Evolutionary conservation across 169 alveolate genomes (phyloP), one percentile per base, ranked within the genome.

Genomic region (Plasmodium reichenowi): DNA sequence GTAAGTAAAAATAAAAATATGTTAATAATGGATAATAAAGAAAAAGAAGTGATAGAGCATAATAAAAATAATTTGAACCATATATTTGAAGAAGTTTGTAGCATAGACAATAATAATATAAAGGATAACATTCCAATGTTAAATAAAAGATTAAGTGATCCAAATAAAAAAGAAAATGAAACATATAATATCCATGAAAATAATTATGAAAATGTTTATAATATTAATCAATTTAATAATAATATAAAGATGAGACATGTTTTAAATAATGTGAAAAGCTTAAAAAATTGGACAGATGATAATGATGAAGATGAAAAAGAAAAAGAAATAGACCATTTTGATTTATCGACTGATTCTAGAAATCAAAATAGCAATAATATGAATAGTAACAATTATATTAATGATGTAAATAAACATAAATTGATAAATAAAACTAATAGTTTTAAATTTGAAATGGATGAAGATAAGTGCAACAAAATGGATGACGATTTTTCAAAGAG

Each of bases 281-380:
- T 38, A 38, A 38, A 38, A 73, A 58, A 47, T 32, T 64, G 47
- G 47, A 38, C 47, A 38, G 20, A 56, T 20, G 50, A 15, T 47
- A 62, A 63, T 9, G 73, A 52, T 66, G 32, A 67, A 13, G 17
- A 59, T 60, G 45, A 74, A 3, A 38, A 74, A 22, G 45, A 74
- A 3, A 38, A 74, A 22, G 72, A 15, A 38, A 32, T 58, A 22
- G 10, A 58, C 10, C 58, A 13, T n/a, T 26, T 58, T 24, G 59
- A 47, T 38, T 38, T 38, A 38, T 38, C 47, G 1, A 38, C 47
- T 38, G 47, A 38, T 32, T 43, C 45, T 54, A 63, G 3, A 52
- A 73, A 63, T 73, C 24, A 59, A 4, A 29, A 54, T 20, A 24
- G 47, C 26, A 15, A 20, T 72, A 47, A 20, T 60, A 43, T n/a